Conservation (phyloP, 73 alveolate species). For the Symbiodinium natans region DNA sequence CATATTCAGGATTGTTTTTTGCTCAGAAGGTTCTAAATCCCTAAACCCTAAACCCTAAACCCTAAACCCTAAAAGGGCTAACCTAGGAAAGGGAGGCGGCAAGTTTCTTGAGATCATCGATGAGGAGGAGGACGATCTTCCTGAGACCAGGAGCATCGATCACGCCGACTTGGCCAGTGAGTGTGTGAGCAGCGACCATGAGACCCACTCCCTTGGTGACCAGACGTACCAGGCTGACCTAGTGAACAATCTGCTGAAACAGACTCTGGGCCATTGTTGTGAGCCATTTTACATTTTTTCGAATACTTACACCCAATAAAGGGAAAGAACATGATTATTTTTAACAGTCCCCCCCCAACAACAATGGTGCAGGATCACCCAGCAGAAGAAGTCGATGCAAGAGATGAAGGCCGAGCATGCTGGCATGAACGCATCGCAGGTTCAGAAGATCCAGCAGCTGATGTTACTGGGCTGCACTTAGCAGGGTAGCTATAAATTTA, state of each 20-base stretch:
- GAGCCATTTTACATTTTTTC: too few species aligned
- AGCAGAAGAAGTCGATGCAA: neutral
- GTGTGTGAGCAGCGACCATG: constrained; percentile 29
- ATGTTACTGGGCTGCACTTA: neutral
- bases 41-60: too few species aligned
- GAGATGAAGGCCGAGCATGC: constrained; percentile 39
- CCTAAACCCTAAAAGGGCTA: too few species aligned
- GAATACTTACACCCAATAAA: too few species aligned
- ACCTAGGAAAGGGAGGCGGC: neutral
- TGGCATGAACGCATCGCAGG: constrained; percentile 13
- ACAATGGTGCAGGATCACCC: neutral
- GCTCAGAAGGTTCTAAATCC: too few species aligned
- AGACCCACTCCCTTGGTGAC: neutral
- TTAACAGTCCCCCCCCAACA: too few species aligned
- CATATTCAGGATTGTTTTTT: too few species aligned
- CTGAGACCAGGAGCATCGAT: neutral
- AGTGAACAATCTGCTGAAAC: constrained; percentile 33
- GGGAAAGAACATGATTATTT: too few species aligned
- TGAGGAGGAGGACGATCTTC: neutral
- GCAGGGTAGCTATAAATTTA: too few species aligned
- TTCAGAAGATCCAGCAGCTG: constrained; percentile 3
- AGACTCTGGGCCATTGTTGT: too few species aligned
- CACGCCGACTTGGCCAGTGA: neutral
- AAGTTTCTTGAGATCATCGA: constrained; percentile 6
- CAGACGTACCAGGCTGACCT: neutral